Conservation (phyloP, 768 basidiomycete species). For the Tephrocybe sp. region DNA sequence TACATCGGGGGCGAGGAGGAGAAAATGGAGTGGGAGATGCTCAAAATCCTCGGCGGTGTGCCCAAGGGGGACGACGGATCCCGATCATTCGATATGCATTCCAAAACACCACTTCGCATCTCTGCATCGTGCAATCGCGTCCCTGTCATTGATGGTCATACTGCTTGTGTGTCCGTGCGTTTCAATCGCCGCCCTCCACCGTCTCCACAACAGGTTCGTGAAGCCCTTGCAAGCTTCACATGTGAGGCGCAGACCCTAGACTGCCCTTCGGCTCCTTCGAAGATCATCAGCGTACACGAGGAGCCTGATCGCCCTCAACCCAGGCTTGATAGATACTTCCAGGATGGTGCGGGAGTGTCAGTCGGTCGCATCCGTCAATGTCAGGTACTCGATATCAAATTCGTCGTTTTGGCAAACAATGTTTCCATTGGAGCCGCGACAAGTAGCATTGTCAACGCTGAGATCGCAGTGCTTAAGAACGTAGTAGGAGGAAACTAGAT, state of each 20-base stretch:
- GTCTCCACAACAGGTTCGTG: constrained; percentile 80
- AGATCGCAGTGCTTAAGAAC: constrained; percentile 85
- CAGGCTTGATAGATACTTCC: constrained; percentile 83
- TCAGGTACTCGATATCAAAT: constrained; percentile 91
- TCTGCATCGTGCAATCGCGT: constrained; percentile 95
- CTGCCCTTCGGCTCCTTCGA: constrained; percentile 81
- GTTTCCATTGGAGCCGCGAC: constrained; percentile 96
- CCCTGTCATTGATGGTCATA: constrained; percentile 94
- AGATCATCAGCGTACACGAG: constrained; percentile 89
- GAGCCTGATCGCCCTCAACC: constrained; percentile 93
- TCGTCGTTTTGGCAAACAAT: constrained; percentile 90
- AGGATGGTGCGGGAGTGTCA: constrained; percentile 86
- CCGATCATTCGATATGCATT: constrained; percentile 82
- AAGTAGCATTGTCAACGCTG: constrained; percentile 95
- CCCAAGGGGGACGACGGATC: constrained; percentile 49
- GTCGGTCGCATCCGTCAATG: constrained; percentile 93
- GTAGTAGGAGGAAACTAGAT: constrained; percentile 8
- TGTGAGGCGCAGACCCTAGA: constrained; percentile 72
- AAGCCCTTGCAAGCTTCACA: constrained; percentile 72
- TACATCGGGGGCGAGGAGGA: constrained; percentile 94
- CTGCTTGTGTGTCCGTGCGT: constrained; percentile 82
- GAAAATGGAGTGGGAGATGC: constrained; percentile 98
- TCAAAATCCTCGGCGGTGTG: constrained; percentile 93
- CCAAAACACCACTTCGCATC: constrained; percentile 75
- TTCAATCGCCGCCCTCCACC: constrained; percentile 82